Evolutionary conservation across 352 stramenopile species (phyloP), one percentile per base, ranked within the genome.

Genomic region (Pythium apleroticum): DNA sequence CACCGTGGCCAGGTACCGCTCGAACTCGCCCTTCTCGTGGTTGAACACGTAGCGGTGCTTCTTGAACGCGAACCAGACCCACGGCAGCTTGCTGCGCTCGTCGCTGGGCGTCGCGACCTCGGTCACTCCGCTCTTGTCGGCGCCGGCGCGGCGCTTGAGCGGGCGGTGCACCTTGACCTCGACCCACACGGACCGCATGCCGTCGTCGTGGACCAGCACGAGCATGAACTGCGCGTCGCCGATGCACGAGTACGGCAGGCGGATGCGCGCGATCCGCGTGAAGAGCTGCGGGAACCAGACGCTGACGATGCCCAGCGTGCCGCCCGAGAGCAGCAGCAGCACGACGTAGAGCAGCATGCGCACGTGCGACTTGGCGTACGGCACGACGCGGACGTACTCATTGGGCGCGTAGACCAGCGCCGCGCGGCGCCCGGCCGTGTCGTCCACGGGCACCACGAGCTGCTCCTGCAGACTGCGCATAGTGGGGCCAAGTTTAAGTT

Each of bases 201-300:
- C 57, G 58, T 82, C 73, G 11, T 74, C 54, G 24, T 83, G 69
- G 11, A 80, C 62, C 15, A 80, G 62, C 35, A 81, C 55, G 19
- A 90, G 62, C 59, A 90, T 62, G 46, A 65, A 80, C 57, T 90
- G 66, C 14, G 79, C 81, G 0, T 89, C 67, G 24, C 59, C 65
- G 19, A 76, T 49, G 0, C 55, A 60, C 30, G 62, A 69, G 27
- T 61, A 60, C 19, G 73, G 63, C 24, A 86, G 45, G 2, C 15
- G 57, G 3, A 25, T 31, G 39, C 78, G 75, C 35, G 75, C 78
- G 5, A 90, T 49, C 17, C 56, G 61, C n/a, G 81, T 90, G 69
- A 85, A 90, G 7, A 90, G 15, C 56, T 84, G 79, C n/a, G 81
- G 79, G 66, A 77, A 90, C 81, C 81, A 88, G 24, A 85, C 73